Percentiles rank a stretch among this genome's conserved stretches.
Evolutionary conservation across 2,329 filamentous ascomycete species (phyloP).

Genomic region (Pseudocercospora vitis): DNA sequence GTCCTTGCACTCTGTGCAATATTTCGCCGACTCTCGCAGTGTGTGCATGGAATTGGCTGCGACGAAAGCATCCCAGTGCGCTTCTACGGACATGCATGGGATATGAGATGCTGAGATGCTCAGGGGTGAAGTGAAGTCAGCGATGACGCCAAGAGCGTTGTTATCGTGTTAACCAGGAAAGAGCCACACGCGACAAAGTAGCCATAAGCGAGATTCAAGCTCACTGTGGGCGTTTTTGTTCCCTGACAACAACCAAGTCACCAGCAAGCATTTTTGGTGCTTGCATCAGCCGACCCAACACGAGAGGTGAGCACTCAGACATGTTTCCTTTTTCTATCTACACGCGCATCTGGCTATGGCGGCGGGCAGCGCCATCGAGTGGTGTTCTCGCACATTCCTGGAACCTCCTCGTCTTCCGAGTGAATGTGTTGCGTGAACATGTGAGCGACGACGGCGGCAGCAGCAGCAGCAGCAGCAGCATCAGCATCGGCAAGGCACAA

Average conservation of each 20-base stretch:
- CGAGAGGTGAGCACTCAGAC: too few species aligned
- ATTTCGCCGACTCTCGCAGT: conserved; percentile 1
- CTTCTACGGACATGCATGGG: background rate
- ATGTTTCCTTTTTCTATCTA: too few species aligned
- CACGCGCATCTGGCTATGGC: background rate
- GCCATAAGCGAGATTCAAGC: too few species aligned
- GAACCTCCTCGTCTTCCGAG: background rate
- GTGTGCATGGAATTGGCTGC: conserved; percentile 9
- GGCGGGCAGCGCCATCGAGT: background rate
- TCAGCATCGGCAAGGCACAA: too few species aligned
- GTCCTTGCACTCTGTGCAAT: background rate
- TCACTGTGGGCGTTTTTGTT: too few species aligned
- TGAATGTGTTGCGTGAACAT: background rate
- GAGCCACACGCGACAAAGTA: too few species aligned
- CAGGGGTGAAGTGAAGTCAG: background rate
- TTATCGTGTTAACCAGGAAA: background rate
- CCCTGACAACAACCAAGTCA: background rate
- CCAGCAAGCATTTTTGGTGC: background rate
- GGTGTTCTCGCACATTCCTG: background rate
- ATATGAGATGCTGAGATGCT: background rate
- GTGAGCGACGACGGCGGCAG: background rate
- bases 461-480: background rate
- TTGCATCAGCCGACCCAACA: too few species aligned
- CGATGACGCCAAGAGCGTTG: background rate
- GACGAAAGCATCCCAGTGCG: conserved; percentile 11